These are phyloP conservation scores for Phaseolus lunatus DNA, from an alignment of 306 rosid genomes.

Conservation along the genomic window DNA sequence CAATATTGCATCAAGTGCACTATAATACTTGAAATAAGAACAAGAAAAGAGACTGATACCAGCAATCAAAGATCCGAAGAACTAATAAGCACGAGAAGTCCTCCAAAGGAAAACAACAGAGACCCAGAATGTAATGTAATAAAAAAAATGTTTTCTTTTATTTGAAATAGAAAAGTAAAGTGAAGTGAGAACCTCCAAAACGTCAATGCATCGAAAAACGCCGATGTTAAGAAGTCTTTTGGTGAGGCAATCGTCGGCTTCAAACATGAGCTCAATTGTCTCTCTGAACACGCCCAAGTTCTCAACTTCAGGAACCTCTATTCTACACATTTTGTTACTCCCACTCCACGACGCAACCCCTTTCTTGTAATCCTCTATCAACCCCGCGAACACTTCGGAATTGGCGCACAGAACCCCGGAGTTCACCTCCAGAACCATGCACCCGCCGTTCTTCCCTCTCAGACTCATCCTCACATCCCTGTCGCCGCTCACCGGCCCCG, in stretches of 20 bases:
- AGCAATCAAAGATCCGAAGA: background rate
- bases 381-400: slow-evolving; percentile 76
- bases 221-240: slow-evolving; percentile 69
- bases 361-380: slow-evolving; percentile 60
- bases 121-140: background rate
- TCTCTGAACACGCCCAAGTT: slow-evolving; percentile 76
- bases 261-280: slow-evolving; percentile 89
- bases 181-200: slow-evolving; percentile 73
- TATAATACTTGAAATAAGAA: slow-evolving; percentile 9
- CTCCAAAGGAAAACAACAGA: background rate
- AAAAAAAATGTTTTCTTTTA: no score
- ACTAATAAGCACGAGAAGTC: background rate
- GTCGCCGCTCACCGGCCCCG: slow-evolving; percentile 49
- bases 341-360: slow-evolving; percentile 47
- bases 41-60: background rate
- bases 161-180: background rate
- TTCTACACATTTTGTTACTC: slow-evolving; percentile 68
- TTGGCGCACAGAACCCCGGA: slow-evolving; percentile 74
- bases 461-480: slow-evolving; percentile 85
- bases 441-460: slow-evolving; percentile 81
- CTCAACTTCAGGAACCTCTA: slow-evolving; percentile 86
- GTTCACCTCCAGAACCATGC: slow-evolving; percentile 78
- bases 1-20: slow-evolving; percentile 2
- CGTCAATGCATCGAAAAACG: slow-evolving; percentile 75
- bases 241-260: slow-evolving; percentile 57